Base-by-base conservation (phyloP, 805 yeast species). In the Zygosaccharomyces kombuchaensis region DNA sequence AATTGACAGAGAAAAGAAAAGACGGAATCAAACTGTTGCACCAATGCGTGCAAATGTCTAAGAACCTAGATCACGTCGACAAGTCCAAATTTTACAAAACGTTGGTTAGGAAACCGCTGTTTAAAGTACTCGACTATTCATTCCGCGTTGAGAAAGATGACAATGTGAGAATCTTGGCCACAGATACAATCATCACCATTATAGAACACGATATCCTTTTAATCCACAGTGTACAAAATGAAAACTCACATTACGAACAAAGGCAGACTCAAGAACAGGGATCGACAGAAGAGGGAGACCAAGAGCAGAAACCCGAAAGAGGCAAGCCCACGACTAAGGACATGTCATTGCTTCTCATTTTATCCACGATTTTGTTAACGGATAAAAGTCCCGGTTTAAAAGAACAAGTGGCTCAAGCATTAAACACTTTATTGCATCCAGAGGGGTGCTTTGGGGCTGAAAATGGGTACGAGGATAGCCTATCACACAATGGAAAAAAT, bases 331-430 rank as follows among this genome's bases (percentile, higher is more conserved):
- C 34, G 9, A 45, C 54, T 0, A 75, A 74, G 45, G 87, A 84
- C 52, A 77, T 81, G 76, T 74, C 83, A 0, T 61, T 85, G 40
- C 66, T 82, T 19, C 57, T 68, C 6, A 72, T 80, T 6, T 64
- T 88, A 29, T 73, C 83, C 0, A 74, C 79, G 30, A 73, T 88
- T 13, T 62, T 90, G 6, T 62, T 81, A 2, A 73, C 76, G 16
- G 95, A 85, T 48, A 68, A 71, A 9, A 81, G 81, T 51, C 76
- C 82, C 4, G 95, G 95, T 0, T 66, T 89, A 42, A 82, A 84
- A 58, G 78, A 85, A 6, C 96, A 89, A 62, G 84, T 90, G 0
- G 81, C 78, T 51, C 96, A 89, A 65, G 95, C 96, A 1, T 65
- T 90, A 40, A 82, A 82, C 59, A 80, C 82, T 1, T 65, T 90